phyloP scores from a whole-genome alignment of 257 asterid genomes.

The Gardenia jasminoides region DNA sequence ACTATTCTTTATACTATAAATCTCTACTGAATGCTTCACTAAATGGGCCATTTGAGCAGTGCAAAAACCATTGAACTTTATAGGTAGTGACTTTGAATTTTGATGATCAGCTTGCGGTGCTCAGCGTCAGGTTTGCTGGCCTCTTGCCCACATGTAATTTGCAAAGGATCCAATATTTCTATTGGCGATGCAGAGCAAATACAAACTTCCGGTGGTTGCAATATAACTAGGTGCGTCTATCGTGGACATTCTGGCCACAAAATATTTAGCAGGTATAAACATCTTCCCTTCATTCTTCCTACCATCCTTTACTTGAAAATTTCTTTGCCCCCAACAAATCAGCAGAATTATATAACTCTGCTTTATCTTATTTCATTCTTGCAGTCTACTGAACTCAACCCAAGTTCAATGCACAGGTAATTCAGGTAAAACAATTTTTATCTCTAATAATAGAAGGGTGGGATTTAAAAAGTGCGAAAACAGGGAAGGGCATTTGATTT shows the following conservation, averaged over 20 bases:
- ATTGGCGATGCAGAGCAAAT: constrained; percentile 15
- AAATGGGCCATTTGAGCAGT: background rate
- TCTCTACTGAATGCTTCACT: background rate
- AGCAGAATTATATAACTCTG: too few species aligned
- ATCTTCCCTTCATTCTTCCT: background rate
- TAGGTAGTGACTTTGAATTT: background rate
- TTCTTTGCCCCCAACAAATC: background rate
- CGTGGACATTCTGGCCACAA: constrained; percentile 26
- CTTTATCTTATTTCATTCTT: background rate
- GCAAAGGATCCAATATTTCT: constrained; percentile 22
- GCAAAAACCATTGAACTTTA: background rate
- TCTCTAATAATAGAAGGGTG: too few species aligned
- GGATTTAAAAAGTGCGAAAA: too few species aligned
- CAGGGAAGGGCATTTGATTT: too few species aligned
- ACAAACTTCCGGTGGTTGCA: constrained; percentile 5
- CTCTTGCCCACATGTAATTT: constrained; percentile 20
- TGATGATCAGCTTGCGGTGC: constrained; percentile 15
- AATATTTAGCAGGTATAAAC: constrained; percentile 17
- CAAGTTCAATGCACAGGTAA: constrained; percentile 19
- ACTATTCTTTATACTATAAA: background rate
- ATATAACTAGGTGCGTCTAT: constrained; percentile 17
- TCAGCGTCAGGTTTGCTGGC: constrained; percentile 16
- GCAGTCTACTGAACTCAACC: constrained; percentile 15
- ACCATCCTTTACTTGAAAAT: background rate
- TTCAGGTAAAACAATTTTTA: background rate